Percentiles rank a stretch among this genome's conserved stretches.
Evolutionary conservation across 2,329 filamentous ascomycete genomes (phyloP).

Genomic region (Huntiella savannae): DNA sequence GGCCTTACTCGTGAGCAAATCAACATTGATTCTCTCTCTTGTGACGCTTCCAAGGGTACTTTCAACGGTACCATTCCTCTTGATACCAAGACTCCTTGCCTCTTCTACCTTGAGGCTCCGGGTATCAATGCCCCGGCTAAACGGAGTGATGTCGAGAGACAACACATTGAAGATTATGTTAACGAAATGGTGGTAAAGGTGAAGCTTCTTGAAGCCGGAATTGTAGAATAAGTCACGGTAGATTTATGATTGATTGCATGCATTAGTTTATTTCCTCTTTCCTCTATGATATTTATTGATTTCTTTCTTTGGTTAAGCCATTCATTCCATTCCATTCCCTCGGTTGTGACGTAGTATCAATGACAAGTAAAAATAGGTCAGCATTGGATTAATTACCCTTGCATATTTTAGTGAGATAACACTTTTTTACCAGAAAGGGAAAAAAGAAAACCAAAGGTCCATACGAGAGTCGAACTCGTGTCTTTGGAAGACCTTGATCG

Average conservation of each 20-base stretch:
- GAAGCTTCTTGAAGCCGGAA: neutral
- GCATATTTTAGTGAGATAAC: no score
- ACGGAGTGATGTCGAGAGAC: neutral
- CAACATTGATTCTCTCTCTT: conserved; percentile 2
- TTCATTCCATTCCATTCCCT: no score
- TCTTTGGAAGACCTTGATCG: conserved; percentile 6
- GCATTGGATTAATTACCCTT: no score
- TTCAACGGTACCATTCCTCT: conserved; percentile 3
- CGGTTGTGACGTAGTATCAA: no score
- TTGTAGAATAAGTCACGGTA: neutral
- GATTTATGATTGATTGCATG: neutral
- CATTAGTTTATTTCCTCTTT: neutral
- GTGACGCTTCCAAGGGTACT: conserved; percentile 5
- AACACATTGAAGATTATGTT: neutral
- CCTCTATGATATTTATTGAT: neutral
- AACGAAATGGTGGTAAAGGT: neutral
- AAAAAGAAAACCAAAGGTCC: conserved; percentile 1
- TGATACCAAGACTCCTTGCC: conserved; percentile 5
- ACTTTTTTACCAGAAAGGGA: neutral
- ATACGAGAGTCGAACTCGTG: conserved; percentile 7
- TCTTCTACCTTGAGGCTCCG: conserved; percentile 6
- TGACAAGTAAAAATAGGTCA: no score
- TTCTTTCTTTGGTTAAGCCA: no score
- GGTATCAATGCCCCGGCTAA: neutral
- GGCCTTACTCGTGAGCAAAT: conserved; percentile 7